These are phyloP conservation scores for Emmonsiellopsis sp. DNA, from an alignment of 2,329 filamentous ascomycete genomes.

Conservation along the genomic window DNA sequence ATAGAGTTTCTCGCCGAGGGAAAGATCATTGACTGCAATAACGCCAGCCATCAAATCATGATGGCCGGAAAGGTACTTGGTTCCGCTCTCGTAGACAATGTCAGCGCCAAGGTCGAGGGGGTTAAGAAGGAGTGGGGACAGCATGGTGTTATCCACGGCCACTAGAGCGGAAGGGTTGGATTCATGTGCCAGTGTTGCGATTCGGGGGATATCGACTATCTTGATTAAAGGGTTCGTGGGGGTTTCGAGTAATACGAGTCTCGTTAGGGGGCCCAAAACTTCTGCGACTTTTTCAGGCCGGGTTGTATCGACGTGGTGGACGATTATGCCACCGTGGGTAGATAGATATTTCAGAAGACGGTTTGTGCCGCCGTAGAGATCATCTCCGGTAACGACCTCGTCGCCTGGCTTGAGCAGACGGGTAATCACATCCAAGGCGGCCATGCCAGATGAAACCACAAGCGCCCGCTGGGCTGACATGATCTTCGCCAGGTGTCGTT, in stretches of 20 bases:
- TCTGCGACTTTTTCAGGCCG: constrained; percentile 58
- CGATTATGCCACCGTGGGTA: constrained; percentile 79
- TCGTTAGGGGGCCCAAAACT: constrained; percentile 67
- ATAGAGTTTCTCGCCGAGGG: constrained; percentile 79
- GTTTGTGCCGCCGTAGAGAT: constrained; percentile 93
- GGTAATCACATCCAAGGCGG: constrained; percentile 90
- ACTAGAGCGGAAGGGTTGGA: constrained; percentile 72
- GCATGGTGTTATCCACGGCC: constrained; percentile 97
- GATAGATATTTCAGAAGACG: constrained; percentile 86
- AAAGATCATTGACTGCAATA: constrained; percentile 75
- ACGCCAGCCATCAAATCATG: constrained; percentile 99
- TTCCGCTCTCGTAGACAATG: constrained; percentile 94
- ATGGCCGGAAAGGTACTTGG: constrained; percentile 94
- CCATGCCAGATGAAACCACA: constrained; percentile 95
- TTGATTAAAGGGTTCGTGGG: constrained; percentile 98
- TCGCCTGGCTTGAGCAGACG: constrained; percentile 83
- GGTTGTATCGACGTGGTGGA: constrained; percentile 95
- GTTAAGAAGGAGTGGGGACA: constrained; percentile 88
- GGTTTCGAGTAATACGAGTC: constrained; percentile 92
- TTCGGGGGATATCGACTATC: constrained; percentile 80
- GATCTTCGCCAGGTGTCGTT: constrained; percentile 95
- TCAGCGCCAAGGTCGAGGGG: constrained; percentile 91
- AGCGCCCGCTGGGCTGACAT: constrained; percentile 90
- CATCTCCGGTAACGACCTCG: constrained; percentile 93
- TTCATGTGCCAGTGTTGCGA: constrained; percentile 66